Evolutionary conservation across 441 rosid genomes (phyloP).

Genomic region (Pelargonium cotyledonis): DNA sequence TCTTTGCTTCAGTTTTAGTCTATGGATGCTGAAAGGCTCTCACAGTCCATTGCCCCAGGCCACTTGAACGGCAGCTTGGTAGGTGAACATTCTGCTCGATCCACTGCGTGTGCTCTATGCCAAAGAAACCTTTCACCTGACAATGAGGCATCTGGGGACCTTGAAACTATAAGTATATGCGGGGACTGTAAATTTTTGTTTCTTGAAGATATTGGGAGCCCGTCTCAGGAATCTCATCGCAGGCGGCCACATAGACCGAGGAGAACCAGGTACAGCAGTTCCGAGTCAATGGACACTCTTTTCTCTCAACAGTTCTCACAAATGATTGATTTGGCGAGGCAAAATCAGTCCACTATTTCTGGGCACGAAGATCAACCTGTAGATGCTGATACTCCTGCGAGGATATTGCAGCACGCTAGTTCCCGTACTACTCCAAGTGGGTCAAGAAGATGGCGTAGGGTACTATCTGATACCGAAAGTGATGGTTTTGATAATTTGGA

Average conservation of each 20-base stretch:
- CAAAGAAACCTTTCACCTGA: constrained; percentile 43
- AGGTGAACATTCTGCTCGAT: constrained; percentile 29
- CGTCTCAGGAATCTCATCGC: constrained; percentile 32
- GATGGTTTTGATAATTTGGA: constrained; percentile 59
- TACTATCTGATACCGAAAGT: constrained; percentile 69
- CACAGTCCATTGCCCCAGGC: constrained; percentile 15
- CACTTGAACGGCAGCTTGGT: constrained; percentile 22
- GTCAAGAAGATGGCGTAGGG: constrained; percentile 56
- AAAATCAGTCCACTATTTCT: constrained; percentile 38
- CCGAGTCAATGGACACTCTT: constrained; percentile 52
- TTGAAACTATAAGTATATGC: constrained; percentile 48
- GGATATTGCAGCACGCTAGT: constrained; percentile 35
- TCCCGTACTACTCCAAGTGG: constrained; percentile 52
- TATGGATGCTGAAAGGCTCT: constrained; percentile 40
- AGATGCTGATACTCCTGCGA: constrained; percentile 36
- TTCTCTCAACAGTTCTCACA: constrained; percentile 55
- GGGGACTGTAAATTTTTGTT: constrained; percentile 78
- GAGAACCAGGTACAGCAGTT: constrained; percentile 47
- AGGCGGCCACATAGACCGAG: constrained; percentile 40
- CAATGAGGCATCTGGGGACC: constrained; percentile 32
- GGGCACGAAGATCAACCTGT: constrained; percentile 37
- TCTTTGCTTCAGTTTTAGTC: constrained; percentile 20
- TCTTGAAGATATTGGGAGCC: constrained; percentile 59
- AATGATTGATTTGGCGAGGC: constrained; percentile 46
- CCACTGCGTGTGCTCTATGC: constrained; percentile 52